These are phyloP conservation scores for Xylaria curta DNA, from an alignment of 495 filamentous ascomycete species.

Conservation along the genomic window DNA sequence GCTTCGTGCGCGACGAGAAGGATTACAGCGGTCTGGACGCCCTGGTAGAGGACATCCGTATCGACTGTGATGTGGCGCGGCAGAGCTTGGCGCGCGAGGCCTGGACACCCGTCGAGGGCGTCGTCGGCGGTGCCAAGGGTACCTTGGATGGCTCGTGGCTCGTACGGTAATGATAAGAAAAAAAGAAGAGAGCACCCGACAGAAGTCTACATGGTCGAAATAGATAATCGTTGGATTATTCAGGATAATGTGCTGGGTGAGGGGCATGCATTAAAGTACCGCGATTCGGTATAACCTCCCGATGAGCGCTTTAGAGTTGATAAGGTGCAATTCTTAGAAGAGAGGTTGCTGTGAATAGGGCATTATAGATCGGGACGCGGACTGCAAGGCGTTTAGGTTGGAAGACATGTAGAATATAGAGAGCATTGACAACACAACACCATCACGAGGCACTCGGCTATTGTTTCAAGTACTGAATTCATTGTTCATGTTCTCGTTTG, in stretches of 20 bases:
- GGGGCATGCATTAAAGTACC: background rate
- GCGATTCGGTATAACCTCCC: background rate
- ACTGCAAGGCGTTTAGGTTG: constrained; percentile 21
- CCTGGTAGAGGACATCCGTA: constrained; percentile 83
- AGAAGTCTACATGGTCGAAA: background rate
- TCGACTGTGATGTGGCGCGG: constrained; percentile 84
- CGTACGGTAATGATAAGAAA: constrained; percentile 35
- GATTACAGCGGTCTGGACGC: constrained; percentile 86
- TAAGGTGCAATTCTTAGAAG: constrained; percentile 2
- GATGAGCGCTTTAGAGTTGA: background rate
- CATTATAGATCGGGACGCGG: constrained; percentile 14
- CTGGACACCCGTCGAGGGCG: constrained; percentile 62
- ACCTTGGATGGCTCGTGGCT: constrained; percentile 50
- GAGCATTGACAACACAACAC: constrained; percentile 12
- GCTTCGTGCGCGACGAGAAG: constrained; percentile 86
- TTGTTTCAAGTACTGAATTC: background rate
- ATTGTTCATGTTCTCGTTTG: constrained; percentile 25
- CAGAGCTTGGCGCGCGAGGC: constrained; percentile 71
- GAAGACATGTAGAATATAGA: constrained; percentile 13
- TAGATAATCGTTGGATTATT: no score
- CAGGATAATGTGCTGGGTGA: background rate
- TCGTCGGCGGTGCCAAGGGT: constrained; percentile 32
- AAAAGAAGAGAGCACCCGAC: background rate
- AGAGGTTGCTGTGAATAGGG: background rate
- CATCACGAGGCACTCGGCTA: background rate